Evolutionary conservation across 2,329 filamentous ascomycete species (phyloP), one percentile per base, ranked within the genome.

Genomic region (Aphanocladium album): DNA sequence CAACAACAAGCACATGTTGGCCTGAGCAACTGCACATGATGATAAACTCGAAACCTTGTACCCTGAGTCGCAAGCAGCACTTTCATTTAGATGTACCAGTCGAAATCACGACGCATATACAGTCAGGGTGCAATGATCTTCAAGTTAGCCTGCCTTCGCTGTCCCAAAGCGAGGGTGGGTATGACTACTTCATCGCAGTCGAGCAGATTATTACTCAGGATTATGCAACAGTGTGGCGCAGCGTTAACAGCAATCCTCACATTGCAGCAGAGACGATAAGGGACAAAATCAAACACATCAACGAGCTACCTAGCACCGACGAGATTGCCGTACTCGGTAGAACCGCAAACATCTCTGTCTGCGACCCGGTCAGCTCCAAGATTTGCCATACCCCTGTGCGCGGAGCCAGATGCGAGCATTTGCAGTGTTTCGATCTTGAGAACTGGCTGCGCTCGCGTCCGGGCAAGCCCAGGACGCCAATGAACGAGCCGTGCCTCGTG

Each of bases 401-500:
- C n/a, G 46, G 59, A 12, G n/a, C 47, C 52, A 46, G 45, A 45
- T 61, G 59, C 27, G 51, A 56, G n/a, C 59, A 61, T 21, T 12
- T 55, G 25, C 67, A 66, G 33, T 80, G 77, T 65, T 66, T 69
- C 54, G 71, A 77, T 55, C 66, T 71, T 43, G 80, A 80, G 58
- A 61, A 62, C 1, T 80, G 77, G 65, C 67, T 69, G 12, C 70
- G 66, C 9, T 67, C 50, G 16, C 45, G 21, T 35, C 56, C 21
- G 25, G 50, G 2, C n/a, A 37, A 21, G 54, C 41, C 16, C 35
- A 41, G 49, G 21, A 55, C 5, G 39, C 58, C 5, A 25, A 7
- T 19, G 14, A 16, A 16, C 23, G 80, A 87, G 65, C 84, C 83
- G 9, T 80, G 79, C 1, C 74, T 82, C 59, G 78, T 83, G 0